phyloP scores from a whole-genome alignment of 345 rosid species.

The Microcos paniculata region DNA sequence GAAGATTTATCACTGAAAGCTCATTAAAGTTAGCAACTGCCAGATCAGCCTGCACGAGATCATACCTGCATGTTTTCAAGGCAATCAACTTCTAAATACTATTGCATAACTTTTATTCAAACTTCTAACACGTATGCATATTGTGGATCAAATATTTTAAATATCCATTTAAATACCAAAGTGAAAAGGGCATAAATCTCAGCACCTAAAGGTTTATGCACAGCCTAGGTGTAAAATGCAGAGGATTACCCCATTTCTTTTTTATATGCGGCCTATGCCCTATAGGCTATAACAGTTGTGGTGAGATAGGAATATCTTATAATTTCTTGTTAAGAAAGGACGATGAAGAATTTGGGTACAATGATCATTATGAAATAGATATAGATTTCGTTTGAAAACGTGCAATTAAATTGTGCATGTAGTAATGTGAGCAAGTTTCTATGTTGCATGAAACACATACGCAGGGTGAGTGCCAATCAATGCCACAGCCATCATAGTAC shows the following conservation, averaged over 20 bases:
- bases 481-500: slow-evolving; percentile 97
- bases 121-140: background rate
- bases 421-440: background rate
- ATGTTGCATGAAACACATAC: slow-evolving; percentile 35
- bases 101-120: background rate
- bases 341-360: background rate
- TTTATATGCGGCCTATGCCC: background rate
- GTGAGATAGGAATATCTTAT: background rate
- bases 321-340: background rate
- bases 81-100: background rate
- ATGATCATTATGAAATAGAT: background rate
- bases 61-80: slow-evolving; percentile 55
- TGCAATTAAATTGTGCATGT: background rate
- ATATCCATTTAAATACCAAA: background rate
- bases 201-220: background rate
- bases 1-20: slow-evolving; percentile 87
- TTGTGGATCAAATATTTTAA: background rate
- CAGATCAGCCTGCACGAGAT: slow-evolving; percentile 93
- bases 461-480: slow-evolving; percentile 88
- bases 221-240: background rate
- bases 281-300: background rate
- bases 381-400: background rate
- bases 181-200: background rate
- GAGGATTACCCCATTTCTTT: background rate
- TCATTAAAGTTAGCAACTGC: slow-evolving; percentile 75